phyloP scores from a whole-genome alignment of 768 basidiomycete species.

The Leccinum sublutescens region DNA sequence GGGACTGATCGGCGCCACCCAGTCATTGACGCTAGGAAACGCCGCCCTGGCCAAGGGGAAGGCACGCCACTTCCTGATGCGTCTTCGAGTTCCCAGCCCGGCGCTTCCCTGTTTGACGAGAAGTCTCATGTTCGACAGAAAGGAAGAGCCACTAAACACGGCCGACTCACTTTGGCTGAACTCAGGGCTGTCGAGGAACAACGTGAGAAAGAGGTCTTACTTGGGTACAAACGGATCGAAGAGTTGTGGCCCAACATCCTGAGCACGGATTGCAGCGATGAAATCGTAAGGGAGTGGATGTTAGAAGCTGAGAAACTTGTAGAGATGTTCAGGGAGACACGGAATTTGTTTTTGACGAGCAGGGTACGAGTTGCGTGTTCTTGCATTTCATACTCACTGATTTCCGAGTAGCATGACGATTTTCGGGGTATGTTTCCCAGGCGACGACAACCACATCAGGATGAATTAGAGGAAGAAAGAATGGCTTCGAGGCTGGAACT shows the following conservation, averaged over 20 bases:
- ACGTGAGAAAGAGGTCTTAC: conserved; percentile 62
- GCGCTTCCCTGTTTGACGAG: conserved; percentile 65
- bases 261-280: conserved; percentile 39
- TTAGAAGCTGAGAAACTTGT: conserved; percentile 82
- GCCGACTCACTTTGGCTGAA: conserved; percentile 56
- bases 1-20: conserved; percentile 39
- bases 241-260: conserved; percentile 63
- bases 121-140: conserved; percentile 42
- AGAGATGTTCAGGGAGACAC: conserved; percentile 86
- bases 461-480: conserved; percentile 17
- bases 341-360: conserved; percentile 76
- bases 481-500: conserved; percentile 57
- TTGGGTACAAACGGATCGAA: conserved; percentile 56
- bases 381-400: conserved; percentile 1
- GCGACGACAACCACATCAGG: conserved; percentile 14
- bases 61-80: conserved; percentile 9
- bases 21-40: conserved; percentile 65
- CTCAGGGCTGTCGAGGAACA: conserved; percentile 60
- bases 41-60: conserved; percentile 35
- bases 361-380: conserved; percentile 51
- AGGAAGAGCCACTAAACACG: conserved; percentile 22
- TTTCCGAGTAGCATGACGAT: conserved; percentile 31
- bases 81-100: conserved; percentile 20
- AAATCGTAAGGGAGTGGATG: conserved; percentile 72
- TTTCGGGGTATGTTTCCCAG: conserved; percentile 22